These are phyloP conservation scores for Tarenaya hassleriana DNA, from an alignment of 345 rosid species.

Conservation along the genomic window DNA sequence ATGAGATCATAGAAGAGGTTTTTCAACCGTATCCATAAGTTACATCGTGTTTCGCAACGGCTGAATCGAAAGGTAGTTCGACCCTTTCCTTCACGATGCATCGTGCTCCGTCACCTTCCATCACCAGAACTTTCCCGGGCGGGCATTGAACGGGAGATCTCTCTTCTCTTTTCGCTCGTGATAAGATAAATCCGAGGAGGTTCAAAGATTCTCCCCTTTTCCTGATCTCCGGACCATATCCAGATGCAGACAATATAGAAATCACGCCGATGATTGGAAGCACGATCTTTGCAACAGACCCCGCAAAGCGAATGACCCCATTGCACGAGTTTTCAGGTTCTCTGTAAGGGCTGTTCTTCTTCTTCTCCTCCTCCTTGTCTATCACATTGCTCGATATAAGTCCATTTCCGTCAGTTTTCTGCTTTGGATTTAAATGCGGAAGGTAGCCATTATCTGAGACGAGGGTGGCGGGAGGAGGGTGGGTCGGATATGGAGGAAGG, in stretches of 20 bases:
- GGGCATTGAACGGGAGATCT: conserved; percentile 43
- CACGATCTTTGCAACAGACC: conserved; percentile 49
- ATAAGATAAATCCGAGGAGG: conserved; percentile 34
- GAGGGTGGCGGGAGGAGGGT: conserved; percentile 42
- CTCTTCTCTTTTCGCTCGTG: conserved; percentile 29
- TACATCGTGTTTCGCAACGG: conserved; percentile 56
- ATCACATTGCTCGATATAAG: conserved; percentile 26
- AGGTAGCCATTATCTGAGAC: conserved; percentile 33
- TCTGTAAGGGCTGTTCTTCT: conserved; percentile 24
- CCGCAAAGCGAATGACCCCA: conserved; percentile 40
- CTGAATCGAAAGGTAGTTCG: conserved; percentile 65
- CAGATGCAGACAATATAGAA: conserved; percentile 46
- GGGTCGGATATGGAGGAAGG: conserved; percentile 76
- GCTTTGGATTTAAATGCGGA: conserved; percentile 31
- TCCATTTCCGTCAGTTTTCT: conserved; percentile 42
- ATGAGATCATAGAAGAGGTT: conserved; percentile 20
- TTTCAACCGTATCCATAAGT: conserved; percentile 69
- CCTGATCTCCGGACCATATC: conserved; percentile 37
- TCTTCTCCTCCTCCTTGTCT: conserved; percentile 29
- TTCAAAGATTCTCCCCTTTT: conserved; percentile 31
- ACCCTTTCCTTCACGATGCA: conserved; percentile 90
- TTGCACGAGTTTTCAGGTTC: conserved; percentile 24
- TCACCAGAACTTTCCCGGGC: conserved; percentile 61
- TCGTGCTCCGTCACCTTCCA: conserved; percentile 61
- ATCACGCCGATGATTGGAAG: conserved; percentile 58